These are phyloP conservation scores for Eustoma russellianum DNA, from an alignment of 257 asterid species.

Conservation along the genomic window DNA sequence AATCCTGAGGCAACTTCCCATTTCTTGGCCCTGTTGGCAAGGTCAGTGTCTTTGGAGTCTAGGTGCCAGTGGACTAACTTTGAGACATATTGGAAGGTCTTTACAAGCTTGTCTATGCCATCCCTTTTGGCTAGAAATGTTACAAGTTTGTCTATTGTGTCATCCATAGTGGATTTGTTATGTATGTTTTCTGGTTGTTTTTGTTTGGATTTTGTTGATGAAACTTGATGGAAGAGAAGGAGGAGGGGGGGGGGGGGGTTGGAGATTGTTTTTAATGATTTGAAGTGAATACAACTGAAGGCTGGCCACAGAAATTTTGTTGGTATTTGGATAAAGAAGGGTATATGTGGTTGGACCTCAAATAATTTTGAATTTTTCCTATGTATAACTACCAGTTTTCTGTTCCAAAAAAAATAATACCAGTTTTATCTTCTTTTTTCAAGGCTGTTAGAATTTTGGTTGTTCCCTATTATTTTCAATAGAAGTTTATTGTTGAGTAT, in stretches of 20 bases:
- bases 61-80: constrained; percentile 69
- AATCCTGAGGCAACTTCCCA: constrained; percentile 92
- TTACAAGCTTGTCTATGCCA: constrained; percentile 91
- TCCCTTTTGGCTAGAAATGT: constrained; percentile 81
- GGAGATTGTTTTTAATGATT: constrained; percentile 3
- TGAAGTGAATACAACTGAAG: background rate
- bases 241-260: background rate
- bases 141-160: constrained; percentile 74
- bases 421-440: no score
- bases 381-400: no score
- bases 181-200: background rate
- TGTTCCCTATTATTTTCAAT: no score
- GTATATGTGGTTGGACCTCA: background rate
- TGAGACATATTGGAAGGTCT: constrained; percentile 83
- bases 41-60: constrained; percentile 36
- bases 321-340: constrained; percentile 1
- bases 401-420: no score
- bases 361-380: no score
- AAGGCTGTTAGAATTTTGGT: no score
- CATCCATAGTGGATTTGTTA: constrained; percentile 35
- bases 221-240: background rate
- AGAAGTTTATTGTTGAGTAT: no score
- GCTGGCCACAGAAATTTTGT: constrained; percentile 7
- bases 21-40: constrained; percentile 59
- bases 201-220: background rate